phyloP scores from a whole-genome alignment of 441 rosid genomes.

The Brassica balearica region DNA sequence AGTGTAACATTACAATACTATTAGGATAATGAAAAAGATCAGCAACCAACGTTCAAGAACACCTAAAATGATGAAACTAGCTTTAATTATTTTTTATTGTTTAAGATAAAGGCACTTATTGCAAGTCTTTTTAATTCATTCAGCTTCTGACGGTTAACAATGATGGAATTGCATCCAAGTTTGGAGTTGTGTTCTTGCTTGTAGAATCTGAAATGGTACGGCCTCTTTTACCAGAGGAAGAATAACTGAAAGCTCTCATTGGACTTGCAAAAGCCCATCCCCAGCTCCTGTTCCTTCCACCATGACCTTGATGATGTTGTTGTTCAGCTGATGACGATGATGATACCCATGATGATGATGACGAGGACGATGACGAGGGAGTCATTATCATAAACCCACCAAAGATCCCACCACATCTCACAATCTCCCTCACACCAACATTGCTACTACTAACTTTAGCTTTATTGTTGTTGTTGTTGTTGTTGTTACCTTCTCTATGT shows the following conservation, averaged over 20 bases:
- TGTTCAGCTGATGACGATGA: slow-evolving; percentile 52
- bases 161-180: slow-evolving; percentile 78
- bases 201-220: slow-evolving; percentile 53
- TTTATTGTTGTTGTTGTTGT: slow-evolving; percentile 40
- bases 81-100: slow-evolving; percentile 12
- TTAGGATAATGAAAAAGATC: slow-evolving; percentile 4
- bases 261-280: slow-evolving; percentile 93
- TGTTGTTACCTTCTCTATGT: slow-evolving; percentile 77
- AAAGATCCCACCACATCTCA: slow-evolving; percentile 87
- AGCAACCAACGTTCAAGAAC: slow-evolving; percentile 6
- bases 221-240: slow-evolving; percentile 60
- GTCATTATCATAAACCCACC: slow-evolving; percentile 87
- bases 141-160: slow-evolving; percentile 69
- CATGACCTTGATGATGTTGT: slow-evolving; percentile 41
- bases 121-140: not conserved
- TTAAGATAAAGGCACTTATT: slow-evolving; percentile 29
- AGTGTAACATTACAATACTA: slow-evolving; percentile 32
- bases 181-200: slow-evolving; percentile 58
- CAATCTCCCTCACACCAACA: slow-evolving; percentile 61
- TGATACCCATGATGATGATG: slow-evolving; percentile 58
- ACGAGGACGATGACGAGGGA: slow-evolving; percentile 70
- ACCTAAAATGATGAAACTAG: slow-evolving; percentile 21
- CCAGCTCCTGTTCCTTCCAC: slow-evolving; percentile 63
- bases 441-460: not conserved
- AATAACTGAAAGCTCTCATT: slow-evolving; percentile 71